Base-by-base conservation (phyloP, 106 monocot genomes). In the Xerophyta viscosa region DNA sequence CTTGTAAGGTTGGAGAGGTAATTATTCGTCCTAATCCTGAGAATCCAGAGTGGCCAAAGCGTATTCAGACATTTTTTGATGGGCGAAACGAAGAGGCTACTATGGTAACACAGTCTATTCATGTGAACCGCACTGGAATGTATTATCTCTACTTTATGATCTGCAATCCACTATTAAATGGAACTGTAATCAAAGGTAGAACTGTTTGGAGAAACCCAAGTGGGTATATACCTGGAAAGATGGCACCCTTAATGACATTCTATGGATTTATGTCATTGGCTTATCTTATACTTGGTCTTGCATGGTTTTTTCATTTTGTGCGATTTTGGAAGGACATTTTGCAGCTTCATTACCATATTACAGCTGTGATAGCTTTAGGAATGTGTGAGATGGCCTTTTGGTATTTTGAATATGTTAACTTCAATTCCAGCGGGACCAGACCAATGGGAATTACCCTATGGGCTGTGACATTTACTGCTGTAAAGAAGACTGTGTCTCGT, bases 351-450 rank as follows among this genome's bases (percentile, higher is more conserved):
- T 88, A 96, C 66, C 69, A 89, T 23, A 89, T 96, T 42, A 85
- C 94, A 25, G 74, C 72, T 43, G 94, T 96, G 15, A 82, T 96
- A 70, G 84, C 85, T 55, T 62, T 89, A 56, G 88, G 94, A 60
- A 96, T 96, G 94, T 96, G 94, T 43, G 94, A 96, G 62, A 96
- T 96, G 94, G 81, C 94, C 48, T 96, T 96, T 51, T 96, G 94
- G 94, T 96, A 82, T 52, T 96, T 96, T 61, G 94, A 96, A 46
- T 96, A 85, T 74, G 81, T 76, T 54, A 96, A 96, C 71, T 89
- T 96, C 51, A 96, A 96, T 74, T 66, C 84, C 6, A 85, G 84
- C 44, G 94, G 94, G 27, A 70, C 63, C 41, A 77, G 94, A 52
- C 94, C 94, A 26, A 88, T 96, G 76, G 81, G 67, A 9, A 85